phyloP scores from a whole-genome alignment of 2,329 filamentous ascomycete genomes.

The Davidsoniella eucalypti region DNA sequence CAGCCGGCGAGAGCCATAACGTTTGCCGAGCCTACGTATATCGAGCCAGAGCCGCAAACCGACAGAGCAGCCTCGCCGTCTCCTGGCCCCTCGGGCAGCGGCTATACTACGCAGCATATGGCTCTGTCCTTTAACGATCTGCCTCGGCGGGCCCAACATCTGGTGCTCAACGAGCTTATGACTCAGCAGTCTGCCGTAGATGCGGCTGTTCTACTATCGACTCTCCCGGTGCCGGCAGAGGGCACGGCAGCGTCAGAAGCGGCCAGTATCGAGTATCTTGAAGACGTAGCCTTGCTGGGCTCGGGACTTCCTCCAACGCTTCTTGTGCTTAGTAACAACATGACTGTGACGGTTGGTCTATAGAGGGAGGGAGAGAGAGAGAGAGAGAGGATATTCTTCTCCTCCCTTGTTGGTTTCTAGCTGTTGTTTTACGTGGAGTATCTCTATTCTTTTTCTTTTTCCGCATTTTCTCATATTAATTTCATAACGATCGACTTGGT shows the following conservation, averaged over 20 bases:
- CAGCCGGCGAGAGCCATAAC: not conserved
- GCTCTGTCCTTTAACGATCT: slow-evolving; percentile 75
- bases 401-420: slow-evolving; percentile 7
- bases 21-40: not conserved
- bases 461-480: not conserved
- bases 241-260: slow-evolving; percentile 56
- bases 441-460: not conserved
- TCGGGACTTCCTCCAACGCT: slow-evolving; percentile 59
- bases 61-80: too few relatives aligned
- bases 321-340: slow-evolving; percentile 72
- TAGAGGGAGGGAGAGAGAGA: slow-evolving; percentile 20
- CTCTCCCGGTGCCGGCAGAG: slow-evolving; percentile 63
- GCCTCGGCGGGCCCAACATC: slow-evolving; percentile 66
- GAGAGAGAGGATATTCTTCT: not conserved
- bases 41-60: not conserved
- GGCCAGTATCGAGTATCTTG: slow-evolving; percentile 58
- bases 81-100: slow-evolving; percentile 17
- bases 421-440: not conserved
- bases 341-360: slow-evolving; percentile 71
- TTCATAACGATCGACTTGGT: not conserved
- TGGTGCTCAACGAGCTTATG: slow-evolving; percentile 78
- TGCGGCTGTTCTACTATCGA: slow-evolving; percentile 69
- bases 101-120: slow-evolving; percentile 42
- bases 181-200: slow-evolving; percentile 41
- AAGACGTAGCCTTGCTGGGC: slow-evolving; percentile 63